Percentiles rank a stretch among this genome's conserved stretches.
phyloP scores from a whole-genome alignment of 2,329 filamentous ascomycete species.

The Aciculosporium take region DNA sequence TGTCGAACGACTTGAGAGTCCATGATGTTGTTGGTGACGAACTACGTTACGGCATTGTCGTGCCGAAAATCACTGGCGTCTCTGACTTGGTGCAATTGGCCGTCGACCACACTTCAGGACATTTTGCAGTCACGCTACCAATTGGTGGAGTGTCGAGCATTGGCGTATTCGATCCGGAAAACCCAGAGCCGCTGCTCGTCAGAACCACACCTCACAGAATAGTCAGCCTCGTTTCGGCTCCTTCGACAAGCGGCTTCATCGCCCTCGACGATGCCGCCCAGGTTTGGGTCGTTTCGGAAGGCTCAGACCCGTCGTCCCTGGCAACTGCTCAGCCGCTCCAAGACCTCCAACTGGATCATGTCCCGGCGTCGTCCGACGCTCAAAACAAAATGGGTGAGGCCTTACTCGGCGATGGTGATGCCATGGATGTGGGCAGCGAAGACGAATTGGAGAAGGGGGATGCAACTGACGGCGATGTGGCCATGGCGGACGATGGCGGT shows the following conservation, averaged over 20 bases:
- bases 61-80: conserved; percentile 29
- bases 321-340: conserved; percentile 40
- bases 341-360: conserved; percentile 34
- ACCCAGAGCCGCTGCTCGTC: conserved; percentile 43
- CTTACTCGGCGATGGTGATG: conserved; percentile 23
- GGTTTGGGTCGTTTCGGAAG: conserved; percentile 48
- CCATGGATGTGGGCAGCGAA: conserved; percentile 27
- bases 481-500: conserved; percentile 27
- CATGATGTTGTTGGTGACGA: conserved; percentile 76
- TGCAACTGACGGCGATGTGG: conserved; percentile 24
- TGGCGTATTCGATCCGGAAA: conserved; percentile 51
- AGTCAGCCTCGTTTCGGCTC: conserved; percentile 51
- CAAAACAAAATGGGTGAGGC: conserved; percentile 16
- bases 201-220: conserved; percentile 43
- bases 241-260: conserved; percentile 56
- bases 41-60: conserved; percentile 49
- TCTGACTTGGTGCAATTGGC: conserved; percentile 49
- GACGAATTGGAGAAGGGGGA: conserved; percentile 24
- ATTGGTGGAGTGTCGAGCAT: conserved; percentile 37
- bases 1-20: conserved; percentile 60
- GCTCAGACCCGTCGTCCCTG: conserved; percentile 38
- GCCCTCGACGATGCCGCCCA: conserved; percentile 63
- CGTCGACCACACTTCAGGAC: conserved; percentile 50
- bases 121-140: conserved; percentile 49
- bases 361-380: conserved; percentile 15